Percentiles rank a stretch among this genome's conserved stretches.
Evolutionary conservation across 225 moss, liverwort and hornwort genomes (phyloP).

Genomic region (Neckera pumila): DNA sequence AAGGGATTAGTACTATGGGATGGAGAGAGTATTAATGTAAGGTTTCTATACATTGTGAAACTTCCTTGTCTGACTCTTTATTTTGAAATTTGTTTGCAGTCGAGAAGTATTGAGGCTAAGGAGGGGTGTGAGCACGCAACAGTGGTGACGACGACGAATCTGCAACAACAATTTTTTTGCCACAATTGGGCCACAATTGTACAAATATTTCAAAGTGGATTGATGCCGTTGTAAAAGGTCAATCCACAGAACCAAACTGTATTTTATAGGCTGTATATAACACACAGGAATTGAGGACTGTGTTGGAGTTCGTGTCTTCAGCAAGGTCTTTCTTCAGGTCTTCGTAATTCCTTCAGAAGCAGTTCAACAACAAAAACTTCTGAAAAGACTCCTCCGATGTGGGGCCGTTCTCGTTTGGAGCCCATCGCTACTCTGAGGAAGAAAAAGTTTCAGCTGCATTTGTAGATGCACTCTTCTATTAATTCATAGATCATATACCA

Average conservation of each 20-base stretch:
- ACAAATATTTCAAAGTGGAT: background rate
- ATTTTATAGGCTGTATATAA: background rate
- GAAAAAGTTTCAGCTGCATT: constrained; percentile 8
- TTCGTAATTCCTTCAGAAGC: background rate
- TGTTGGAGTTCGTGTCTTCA: background rate
- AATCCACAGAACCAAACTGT: background rate
- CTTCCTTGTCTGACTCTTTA: background rate
- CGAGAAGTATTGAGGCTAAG: constrained; percentile 23
- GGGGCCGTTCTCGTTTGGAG: background rate
- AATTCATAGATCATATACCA: background rate
- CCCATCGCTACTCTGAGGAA: background rate
- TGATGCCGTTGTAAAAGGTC: background rate
- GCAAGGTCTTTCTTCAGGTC: background rate
- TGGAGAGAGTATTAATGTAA: background rate
- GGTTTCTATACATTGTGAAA: background rate
- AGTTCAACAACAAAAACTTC: background rate
- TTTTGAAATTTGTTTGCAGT: background rate
- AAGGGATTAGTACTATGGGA: background rate
- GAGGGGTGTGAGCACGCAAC: constrained; percentile 7
- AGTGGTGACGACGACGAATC: background rate
- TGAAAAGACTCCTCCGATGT: background rate
- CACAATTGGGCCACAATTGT: background rate
- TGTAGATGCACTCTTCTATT: constrained; percentile 9
- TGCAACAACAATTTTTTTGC: background rate
- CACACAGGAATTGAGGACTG: background rate